Evolutionary conservation across 169 alveolate species (phyloP).

Genomic region (Plasmodium inui): DNA sequence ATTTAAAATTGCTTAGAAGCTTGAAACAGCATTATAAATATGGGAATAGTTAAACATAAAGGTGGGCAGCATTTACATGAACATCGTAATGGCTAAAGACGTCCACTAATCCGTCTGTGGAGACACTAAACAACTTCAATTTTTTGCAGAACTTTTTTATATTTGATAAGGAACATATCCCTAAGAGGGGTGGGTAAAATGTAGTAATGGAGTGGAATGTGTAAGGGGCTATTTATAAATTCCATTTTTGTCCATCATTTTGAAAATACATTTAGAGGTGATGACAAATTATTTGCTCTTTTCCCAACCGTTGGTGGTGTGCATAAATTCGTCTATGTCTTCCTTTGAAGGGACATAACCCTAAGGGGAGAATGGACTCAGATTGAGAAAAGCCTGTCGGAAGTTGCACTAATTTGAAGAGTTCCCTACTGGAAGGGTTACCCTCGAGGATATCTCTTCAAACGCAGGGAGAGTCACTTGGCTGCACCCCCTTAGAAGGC

Average conservation of each 20-base stretch:
- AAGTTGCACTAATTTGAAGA: not conserved
- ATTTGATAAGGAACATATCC: constrained; percentile 43
- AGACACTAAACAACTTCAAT: not conserved
- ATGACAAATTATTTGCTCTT: not conserved
- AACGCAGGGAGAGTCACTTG: not conserved
- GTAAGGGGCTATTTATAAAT: not conserved
- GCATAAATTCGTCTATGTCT: constrained; percentile 40
- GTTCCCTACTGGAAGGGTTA: not conserved
- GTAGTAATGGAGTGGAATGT: not conserved
- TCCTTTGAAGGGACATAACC: constrained; percentile 69
- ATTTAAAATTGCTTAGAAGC: not conserved
- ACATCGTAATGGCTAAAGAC: constrained; percentile 31
- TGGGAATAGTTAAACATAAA: not conserved
- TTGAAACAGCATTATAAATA: not conserved
- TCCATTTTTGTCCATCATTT: not conserved
- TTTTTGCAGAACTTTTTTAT: constrained; percentile 58
- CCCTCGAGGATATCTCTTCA: not conserved
- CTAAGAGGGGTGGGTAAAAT: not conserved
- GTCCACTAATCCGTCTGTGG: constrained; percentile 36
- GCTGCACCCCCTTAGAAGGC: not conserved
- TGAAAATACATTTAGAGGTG: not conserved
- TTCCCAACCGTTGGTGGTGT: constrained; percentile 42
- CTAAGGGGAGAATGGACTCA: constrained; percentile 21
- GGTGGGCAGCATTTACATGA: constrained; percentile 2
- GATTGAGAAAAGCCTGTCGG: not conserved